Evolutionary conservation across 2,329 filamentous ascomycete genomes (phyloP), one percentile per base, ranked within the genome.

Genomic region (Torrubiella hemipterigena): DNA sequence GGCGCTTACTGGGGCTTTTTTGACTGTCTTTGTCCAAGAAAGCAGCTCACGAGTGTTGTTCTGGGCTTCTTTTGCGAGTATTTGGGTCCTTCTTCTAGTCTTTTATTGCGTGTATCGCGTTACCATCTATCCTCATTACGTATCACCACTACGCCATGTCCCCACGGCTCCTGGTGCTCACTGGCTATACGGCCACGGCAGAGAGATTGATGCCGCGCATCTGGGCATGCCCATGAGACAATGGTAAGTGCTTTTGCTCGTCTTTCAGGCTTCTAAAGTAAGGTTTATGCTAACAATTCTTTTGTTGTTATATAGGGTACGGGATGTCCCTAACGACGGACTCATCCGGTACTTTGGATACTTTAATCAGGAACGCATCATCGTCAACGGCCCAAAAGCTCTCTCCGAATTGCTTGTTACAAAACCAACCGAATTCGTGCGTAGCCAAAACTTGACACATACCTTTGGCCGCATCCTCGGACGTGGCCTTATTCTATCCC

Each of bases 401-500:
- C 57, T 85, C n/a, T 65, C 69, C 5, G 81, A 87, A 51, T 67
- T 85, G 7, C 62, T 86, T 4, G 72, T 75, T 17, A 73, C 69
- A 13, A 77, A 74, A 37, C 74, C 65, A 40, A 85, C 86, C 49
- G 71, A 79, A 24, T 87, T 82, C 41, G 47, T 64, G 27, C 85
- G 84, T 48, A 78, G 79, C 0, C 31, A 43, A 2, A 47, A 63
- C 16, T 42, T 82, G 18, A 59, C 70, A 20, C 55, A 55, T 26
- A 63, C 66, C 2, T 57, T 89, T 4, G 70, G 67, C 2, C 65
- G 72, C 15, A 61, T 86, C 17, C 61, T 89, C 10, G 80, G 84
- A 8, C 57, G 77, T 10, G 81, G 82, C 8, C 59, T 89, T 11
- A 56, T 95, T 22, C 61, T 95, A 9, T 81, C 84, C 3, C 87